Evolutionary conservation across 208 protist species (phyloP), one percentile per base, ranked within the genome.

Genomic region (Trypanosoma vivax): DNA sequence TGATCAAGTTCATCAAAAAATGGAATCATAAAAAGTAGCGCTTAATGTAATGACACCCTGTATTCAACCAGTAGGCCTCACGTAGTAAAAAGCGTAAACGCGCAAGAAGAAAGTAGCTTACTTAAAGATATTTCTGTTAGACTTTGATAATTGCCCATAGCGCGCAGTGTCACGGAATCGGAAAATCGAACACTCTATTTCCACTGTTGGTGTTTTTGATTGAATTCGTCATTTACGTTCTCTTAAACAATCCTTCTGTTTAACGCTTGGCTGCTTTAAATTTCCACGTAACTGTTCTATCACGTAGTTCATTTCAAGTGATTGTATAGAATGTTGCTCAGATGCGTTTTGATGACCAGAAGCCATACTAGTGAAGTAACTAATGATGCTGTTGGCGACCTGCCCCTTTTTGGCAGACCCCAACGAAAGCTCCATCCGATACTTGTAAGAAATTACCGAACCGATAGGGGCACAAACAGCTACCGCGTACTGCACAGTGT

Each of bases 241-340:
- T 49, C 38, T 5, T 24, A 25, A 11, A 16, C 18, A 38, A 18
- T 67, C 29, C 5, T 13, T 14, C 30, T 31, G 13, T 27, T 31
- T 27, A 33, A 14, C 25, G 13, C 33, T 48, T n/a, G 45, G 19
- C 0, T 63, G 59, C 59, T 83, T 85, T 19, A 72, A 56, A 45
- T 86, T 80, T n/a, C 58, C 72, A 5, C 82, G 73, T 2, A 90
- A 59, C 56, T 90, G 82, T 50, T 86, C 77, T 23, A 90, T 70
- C 2, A 86, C 28, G 11, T 76, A 72, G 42, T 63, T 72, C 34
- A 54, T 53, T 56, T 71, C 50, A 35, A 83, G 42, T 29, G 66
- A 66, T 21, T 42, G 41, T 16, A 76, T 50, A 4, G 50, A 40
- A 13, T 50, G 6, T 35, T 40, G 18, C 49, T 58, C 14, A 11